These are phyloP conservation scores for Tuber melanosporum DNA, from an alignment of 495 filamentous ascomycete species.

Conservation along the genomic window DNA sequence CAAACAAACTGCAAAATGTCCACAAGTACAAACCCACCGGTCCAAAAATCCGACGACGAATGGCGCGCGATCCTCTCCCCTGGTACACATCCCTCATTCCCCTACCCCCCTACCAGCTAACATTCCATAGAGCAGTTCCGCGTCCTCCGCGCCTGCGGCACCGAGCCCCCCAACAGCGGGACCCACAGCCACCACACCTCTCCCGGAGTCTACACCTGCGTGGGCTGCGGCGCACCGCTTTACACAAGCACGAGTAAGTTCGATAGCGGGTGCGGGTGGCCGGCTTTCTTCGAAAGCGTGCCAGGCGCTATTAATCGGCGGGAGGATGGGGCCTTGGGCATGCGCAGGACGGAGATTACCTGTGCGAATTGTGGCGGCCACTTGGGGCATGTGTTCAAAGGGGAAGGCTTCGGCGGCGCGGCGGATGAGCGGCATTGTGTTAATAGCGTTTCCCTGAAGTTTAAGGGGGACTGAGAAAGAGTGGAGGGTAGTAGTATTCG, in stretches of 20 bases:
- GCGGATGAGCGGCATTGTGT: conserved; percentile 97
- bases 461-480: conserved; percentile 51
- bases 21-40: conserved; percentile 62
- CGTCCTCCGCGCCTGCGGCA: conserved; percentile 82
- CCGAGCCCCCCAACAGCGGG: conserved; percentile 70
- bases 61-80: conserved; percentile 78
- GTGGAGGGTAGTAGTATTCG: not conserved
- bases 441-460: conserved; percentile 86
- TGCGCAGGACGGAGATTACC: conserved; percentile 85
- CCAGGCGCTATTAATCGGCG: conserved; percentile 80
- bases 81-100: conserved; percentile 49
- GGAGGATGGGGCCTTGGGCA: conserved; percentile 68
- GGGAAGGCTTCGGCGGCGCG: conserved; percentile 81
- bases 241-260: conserved; percentile 92
- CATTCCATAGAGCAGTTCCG: conserved; percentile 75
- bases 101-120: conserved; percentile 1
- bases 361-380: conserved; percentile 93
- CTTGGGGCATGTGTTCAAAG: conserved; percentile 95
- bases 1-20: conserved; percentile 42
- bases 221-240: conserved; percentile 75
- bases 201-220: conserved; percentile 73
- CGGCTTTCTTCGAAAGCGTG: conserved; percentile 89
- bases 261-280: conserved; percentile 94
- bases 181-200: conserved; percentile 81
- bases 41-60: conserved; percentile 71